Base-by-base conservation (phyloP, 2,329 filamentous ascomycete species). In the Mollisia scopiformis region DNA sequence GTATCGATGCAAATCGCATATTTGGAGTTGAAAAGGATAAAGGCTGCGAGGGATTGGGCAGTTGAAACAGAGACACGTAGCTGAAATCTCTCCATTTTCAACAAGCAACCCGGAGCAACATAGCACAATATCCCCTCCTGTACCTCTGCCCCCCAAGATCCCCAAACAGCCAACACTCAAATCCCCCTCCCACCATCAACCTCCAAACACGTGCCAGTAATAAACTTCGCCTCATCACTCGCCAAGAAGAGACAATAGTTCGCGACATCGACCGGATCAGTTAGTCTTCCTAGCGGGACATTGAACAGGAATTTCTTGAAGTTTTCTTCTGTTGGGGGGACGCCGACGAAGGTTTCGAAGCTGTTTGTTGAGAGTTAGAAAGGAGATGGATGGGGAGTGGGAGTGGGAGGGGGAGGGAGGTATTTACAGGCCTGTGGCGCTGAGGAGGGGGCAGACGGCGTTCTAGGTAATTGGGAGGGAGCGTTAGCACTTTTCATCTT, bases 121-220 rank as follows among this genome's bases (percentile, higher is more conserved):
- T n/a, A n/a, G n/a, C n/a, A n/a, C n/a, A n/a, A n/a, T n/a, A n/a
- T n/a, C n/a, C n/a, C n/a, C n/a, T n/a, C n/a, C n/a, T n/a, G 6
- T 16, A 39, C n/a, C 7, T 39, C 3, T n/a, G 25, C 11, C 21
- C 13, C 25, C 31, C 19, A 21, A 43, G 39, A 43, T n/a, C n/a
- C n/a, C n/a, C n/a, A 11, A 43, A 43, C 7, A 43, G n/a, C 11
- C 39, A 2, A 11, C n/a, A 27, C 7, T 66, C 39, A 73, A 62
- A 73, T 73, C 1, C 69, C 77, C 19, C 76, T 78, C 28, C 82
- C 82, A 41, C 84, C 84, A 75, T 87, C 84, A 46, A 89, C 83
- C 56, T 90, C 84, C 63, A 92, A 77, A 63, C 89, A 88, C n/a
- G 88, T 81, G 0, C 89, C 90, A 0, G 88, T 91, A 64, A 93